Conservation (phyloP, 1,284 basidiomycete genomes). For the Ganoderma meredithae region DNA sequence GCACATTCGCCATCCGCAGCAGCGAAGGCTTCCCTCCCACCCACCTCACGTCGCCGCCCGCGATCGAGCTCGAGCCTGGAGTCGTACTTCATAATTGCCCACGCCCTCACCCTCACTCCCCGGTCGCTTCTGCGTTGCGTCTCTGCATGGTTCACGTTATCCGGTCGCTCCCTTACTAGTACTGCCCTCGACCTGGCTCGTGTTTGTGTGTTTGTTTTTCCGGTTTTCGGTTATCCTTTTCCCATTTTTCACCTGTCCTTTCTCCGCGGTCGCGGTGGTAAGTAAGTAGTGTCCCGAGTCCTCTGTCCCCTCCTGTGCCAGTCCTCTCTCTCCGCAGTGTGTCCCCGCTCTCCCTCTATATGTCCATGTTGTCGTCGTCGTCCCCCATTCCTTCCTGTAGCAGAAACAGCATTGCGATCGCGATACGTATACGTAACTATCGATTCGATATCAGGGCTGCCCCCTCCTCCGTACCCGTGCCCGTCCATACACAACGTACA, state of each 20-base stretch:
- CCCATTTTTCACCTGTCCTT: neutral
- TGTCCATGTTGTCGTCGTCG: neutral
- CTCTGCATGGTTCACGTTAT: neutral
- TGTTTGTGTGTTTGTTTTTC: neutral
- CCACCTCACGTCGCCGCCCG: conserved; percentile 2
- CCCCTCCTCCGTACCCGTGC: neutral
- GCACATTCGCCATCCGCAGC: neutral
- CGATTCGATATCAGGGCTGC: neutral
- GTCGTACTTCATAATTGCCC: neutral
- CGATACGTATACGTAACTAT: conserved; percentile 5
- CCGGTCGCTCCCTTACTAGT: neutral
- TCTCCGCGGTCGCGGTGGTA: conserved; percentile 1
- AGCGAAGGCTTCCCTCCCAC: neutral
- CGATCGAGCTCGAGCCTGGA: neutral
- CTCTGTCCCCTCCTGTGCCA: neutral
- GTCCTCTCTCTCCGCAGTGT: neutral
- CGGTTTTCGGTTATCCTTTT: neutral
- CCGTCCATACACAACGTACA: neutral
- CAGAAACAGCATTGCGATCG: neutral
- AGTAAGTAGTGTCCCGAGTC: neutral
- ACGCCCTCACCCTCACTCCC: neutral
- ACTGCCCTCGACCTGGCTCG: neutral
- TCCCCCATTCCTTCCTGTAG: neutral
- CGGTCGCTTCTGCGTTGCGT: neutral
- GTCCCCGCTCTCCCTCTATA: neutral